Evolutionary conservation across 2,329 filamentous ascomycete genomes (phyloP), one percentile per base, ranked within the genome.

Genomic region (Aspergillus terreus): DNA sequence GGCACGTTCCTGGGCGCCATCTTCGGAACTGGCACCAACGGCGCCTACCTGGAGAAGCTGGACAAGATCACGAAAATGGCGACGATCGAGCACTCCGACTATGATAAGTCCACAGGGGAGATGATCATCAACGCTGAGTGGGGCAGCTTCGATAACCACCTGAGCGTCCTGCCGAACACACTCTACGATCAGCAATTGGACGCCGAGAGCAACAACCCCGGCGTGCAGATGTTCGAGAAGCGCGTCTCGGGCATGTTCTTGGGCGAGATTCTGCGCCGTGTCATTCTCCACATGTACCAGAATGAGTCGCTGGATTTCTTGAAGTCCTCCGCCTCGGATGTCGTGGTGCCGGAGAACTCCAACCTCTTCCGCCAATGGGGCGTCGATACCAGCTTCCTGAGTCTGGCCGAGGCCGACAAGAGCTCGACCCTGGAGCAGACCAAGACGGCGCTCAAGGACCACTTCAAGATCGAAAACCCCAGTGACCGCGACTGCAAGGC

Each of bases 91-190:
- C 75, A 78, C 54, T 63, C 65, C 2, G 70, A 76, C 38, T 94
- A 88, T 61, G 90, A 96, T 71, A 78, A 78, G 45, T 84, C 84
- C 7, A 95, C 92, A 0, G 91, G 92, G 47, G 84, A 95, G 62
- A 99, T 99, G 94, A 90, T 99, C 52, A 82, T 99, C 74, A 99
- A 99, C 75, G 92, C 89, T 1, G 94, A 99, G 75, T 99, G 94
- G 94, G 94, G 94, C 56, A 95, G 90, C 51, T 99, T 99, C 65
- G 94, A 99, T 74, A 97, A 97, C 75, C 83, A 88, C 62, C 83
- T 97, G 58, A 89, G 86, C 61, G 88, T 95, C 17, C 80, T 99
- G 38, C 94, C 92, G 43, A 87, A 85, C 63, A 97, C 92, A 0
- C 76, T 83, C 0, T 97, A 90, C 75, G 94, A 99, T 68, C 75